These are phyloP conservation scores for Incumbomyces delicatus DNA, from an alignment of 2,329 filamentous ascomycete species.

Conservation along the genomic window DNA sequence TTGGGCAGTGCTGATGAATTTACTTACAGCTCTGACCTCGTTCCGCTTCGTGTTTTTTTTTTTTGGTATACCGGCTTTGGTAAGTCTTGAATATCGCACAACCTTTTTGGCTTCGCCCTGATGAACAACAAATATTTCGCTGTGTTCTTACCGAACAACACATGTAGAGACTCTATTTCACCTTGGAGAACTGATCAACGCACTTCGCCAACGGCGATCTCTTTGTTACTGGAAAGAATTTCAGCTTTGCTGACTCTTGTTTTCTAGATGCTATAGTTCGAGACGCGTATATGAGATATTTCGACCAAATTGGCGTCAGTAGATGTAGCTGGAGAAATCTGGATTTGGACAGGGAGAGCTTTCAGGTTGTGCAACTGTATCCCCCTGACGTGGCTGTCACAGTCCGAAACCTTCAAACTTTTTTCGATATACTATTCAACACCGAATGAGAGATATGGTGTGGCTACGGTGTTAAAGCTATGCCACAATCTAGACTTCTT, in stretches of 20 bases:
- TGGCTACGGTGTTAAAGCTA: too few species aligned
- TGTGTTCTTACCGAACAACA: conserved; percentile 55
- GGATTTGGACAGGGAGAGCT: neutral
- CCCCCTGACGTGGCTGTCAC: too few species aligned
- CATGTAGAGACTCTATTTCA: conserved; percentile 51
- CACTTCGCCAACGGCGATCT: neutral
- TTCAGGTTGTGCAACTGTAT: neutral
- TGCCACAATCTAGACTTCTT: too few species aligned
- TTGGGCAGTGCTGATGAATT: conserved; percentile 6
- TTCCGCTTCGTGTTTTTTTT: conserved; percentile 5
- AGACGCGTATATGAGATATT: too few species aligned
- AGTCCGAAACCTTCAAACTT: too few species aligned
- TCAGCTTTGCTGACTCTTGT: too few species aligned
- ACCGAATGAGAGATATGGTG: too few species aligned
- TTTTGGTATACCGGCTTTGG: neutral
- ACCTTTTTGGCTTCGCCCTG: conserved; percentile 28
- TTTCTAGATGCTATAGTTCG: too few species aligned
- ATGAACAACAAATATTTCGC: conserved; percentile 52
- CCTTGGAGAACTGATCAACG: conserved; percentile 54
- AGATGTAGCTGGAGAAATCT: too few species aligned
- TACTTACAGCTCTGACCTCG: conserved; percentile 6
- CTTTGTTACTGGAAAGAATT: neutral
- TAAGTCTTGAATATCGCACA: conserved; percentile 10
- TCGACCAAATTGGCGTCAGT: too few species aligned
- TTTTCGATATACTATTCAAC: too few species aligned